Conservation (phyloP, 2,329 filamentous ascomycete genomes). For the Myriosclerotinia duriaeana region DNA sequence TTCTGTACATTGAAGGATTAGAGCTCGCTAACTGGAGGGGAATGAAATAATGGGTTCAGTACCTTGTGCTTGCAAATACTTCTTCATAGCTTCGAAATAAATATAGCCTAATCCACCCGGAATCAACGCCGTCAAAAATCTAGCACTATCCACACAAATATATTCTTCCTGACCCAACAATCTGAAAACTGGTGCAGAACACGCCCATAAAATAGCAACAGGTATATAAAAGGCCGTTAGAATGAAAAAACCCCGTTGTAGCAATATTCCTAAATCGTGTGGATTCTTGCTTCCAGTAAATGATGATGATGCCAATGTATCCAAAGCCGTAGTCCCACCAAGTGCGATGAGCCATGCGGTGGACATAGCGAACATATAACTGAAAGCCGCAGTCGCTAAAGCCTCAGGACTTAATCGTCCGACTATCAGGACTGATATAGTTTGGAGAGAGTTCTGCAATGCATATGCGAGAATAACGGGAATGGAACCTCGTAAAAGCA, state of each 20-base stretch:
- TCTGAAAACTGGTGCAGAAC: slow-evolving; percentile 71
- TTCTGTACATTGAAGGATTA: slow-evolving; percentile 30
- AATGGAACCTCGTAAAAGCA: slow-evolving; percentile 66
- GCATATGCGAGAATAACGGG: slow-evolving; percentile 84
- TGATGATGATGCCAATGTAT: slow-evolving; percentile 78
- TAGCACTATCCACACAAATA: slow-evolving; percentile 70
- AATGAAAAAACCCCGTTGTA: slow-evolving; percentile 75
- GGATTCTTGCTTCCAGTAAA: slow-evolving; percentile 81
- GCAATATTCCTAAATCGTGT: slow-evolving; percentile 72
- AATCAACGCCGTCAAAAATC: slow-evolving; percentile 70
- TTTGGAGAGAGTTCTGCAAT: slow-evolving; percentile 83
- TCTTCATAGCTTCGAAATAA: slow-evolving; percentile 84
- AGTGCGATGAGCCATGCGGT: slow-evolving; percentile 85
- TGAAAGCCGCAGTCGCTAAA: slow-evolving; percentile 78
- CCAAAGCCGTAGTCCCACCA: slow-evolving; percentile 81
- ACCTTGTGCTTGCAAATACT: slow-evolving; percentile 85
- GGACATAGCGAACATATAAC: slow-evolving; percentile 92
- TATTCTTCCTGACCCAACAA: slow-evolving; percentile 75
- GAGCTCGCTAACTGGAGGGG: slow-evolving; percentile 33
- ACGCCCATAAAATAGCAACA: slow-evolving; percentile 71
- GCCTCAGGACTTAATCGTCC: slow-evolving; percentile 77
- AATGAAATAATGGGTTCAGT: slow-evolving; percentile 51
- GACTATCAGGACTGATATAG: slow-evolving; percentile 76
- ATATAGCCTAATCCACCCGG: slow-evolving; percentile 84
- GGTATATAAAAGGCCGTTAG: slow-evolving; percentile 70